Evolutionary conservation across 2,329 filamentous ascomycete genomes (phyloP).

Genomic region (Cadophora sp.): DNA sequence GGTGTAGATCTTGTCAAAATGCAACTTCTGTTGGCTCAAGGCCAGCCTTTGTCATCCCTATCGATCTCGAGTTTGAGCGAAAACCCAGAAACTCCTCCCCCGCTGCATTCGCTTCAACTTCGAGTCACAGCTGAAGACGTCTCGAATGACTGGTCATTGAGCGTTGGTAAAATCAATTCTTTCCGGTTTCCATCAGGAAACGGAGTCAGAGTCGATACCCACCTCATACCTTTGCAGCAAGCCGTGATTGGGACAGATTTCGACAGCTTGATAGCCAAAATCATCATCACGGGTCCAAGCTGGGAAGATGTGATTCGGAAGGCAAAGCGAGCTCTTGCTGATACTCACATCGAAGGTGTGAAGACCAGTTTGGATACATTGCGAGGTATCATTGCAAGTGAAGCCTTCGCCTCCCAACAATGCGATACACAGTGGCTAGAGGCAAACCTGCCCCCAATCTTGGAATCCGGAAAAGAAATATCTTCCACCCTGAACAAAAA

Average conservation of each 20-base stretch:
- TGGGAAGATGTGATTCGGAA: slow-evolving; percentile 61
- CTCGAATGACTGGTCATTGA: slow-evolving; percentile 57
- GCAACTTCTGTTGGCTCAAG: slow-evolving; percentile 48
- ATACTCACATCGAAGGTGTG: slow-evolving; percentile 61
- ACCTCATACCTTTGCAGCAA: slow-evolving; percentile 46
- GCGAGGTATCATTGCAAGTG: slow-evolving; percentile 57
- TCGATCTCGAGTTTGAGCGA: slow-evolving; percentile 43
- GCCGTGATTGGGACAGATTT: slow-evolving; percentile 55
- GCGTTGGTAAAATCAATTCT: slow-evolving; percentile 63
- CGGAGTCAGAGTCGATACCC: slow-evolving; percentile 56
- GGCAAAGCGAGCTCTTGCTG: slow-evolving; percentile 60
- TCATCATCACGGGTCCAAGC: slow-evolving; percentile 53
- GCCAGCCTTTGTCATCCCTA: slow-evolving; percentile 43
- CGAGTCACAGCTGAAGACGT: slow-evolving; percentile 53
- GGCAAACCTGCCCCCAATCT: slow-evolving; percentile 49
- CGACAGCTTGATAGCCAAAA: slow-evolving; percentile 55
- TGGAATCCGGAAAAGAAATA: slow-evolving; percentile 45
- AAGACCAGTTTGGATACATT: slow-evolving; percentile 64
- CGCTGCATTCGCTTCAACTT: slow-evolving; percentile 51
- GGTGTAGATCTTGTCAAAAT: slow-evolving; percentile 45
- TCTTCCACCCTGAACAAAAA: slow-evolving; percentile 47
- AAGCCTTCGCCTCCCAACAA: slow-evolving; percentile 54
- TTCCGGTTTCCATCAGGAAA: slow-evolving; percentile 63
- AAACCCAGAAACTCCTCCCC: slow-evolving; percentile 44
- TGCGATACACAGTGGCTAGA: slow-evolving; percentile 67